Evolutionary conservation across 2,329 filamentous ascomycete genomes (phyloP).

Genomic region (Lachnellula cervina): DNA sequence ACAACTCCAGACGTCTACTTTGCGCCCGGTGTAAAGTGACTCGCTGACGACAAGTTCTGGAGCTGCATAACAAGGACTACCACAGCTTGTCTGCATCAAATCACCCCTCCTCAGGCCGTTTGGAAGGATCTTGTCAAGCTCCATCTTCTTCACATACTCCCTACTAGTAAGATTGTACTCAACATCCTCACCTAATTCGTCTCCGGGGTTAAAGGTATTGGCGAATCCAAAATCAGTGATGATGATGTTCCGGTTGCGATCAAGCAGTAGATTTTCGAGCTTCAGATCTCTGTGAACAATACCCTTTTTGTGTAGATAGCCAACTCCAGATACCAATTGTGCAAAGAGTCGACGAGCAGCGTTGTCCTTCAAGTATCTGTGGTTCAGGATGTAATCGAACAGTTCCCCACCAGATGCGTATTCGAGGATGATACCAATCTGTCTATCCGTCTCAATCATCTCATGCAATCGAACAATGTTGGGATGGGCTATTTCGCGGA

Average conservation of each 20-base stretch:
- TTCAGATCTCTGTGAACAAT: slow-evolving; percentile 98
- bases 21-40: slow-evolving; percentile 92
- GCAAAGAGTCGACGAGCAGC: slow-evolving; percentile 88
- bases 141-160: slow-evolving; percentile 79
- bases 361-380: slow-evolving; percentile 92
- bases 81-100: slow-evolving; percentile 98
- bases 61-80: slow-evolving; percentile 95
- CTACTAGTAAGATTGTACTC: slow-evolving; percentile 82
- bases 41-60: slow-evolving; percentile 97
- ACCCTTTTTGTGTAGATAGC: slow-evolving; percentile 96
- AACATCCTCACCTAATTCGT: slow-evolving; percentile 85
- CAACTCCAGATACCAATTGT: slow-evolving; percentile 91
- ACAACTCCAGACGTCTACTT: slow-evolving; percentile 99
- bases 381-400: slow-evolving; percentile 96
- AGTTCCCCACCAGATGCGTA: slow-evolving; percentile 97
- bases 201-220: slow-evolving; percentile 87
- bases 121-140: slow-evolving; percentile 72
- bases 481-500: slow-evolving; percentile 81
- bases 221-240: slow-evolving; percentile 99
- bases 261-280: slow-evolving; percentile 88
- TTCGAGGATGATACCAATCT: slow-evolving; percentile 97
- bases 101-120: slow-evolving; percentile 81
- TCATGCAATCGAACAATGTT: slow-evolving; percentile 97
- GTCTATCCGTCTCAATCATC: slow-evolving; percentile 95
- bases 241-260: slow-evolving; percentile 97